Conservation (phyloP, 2,329 filamentous ascomycete species). For the Trichoderma sp. region DNA sequence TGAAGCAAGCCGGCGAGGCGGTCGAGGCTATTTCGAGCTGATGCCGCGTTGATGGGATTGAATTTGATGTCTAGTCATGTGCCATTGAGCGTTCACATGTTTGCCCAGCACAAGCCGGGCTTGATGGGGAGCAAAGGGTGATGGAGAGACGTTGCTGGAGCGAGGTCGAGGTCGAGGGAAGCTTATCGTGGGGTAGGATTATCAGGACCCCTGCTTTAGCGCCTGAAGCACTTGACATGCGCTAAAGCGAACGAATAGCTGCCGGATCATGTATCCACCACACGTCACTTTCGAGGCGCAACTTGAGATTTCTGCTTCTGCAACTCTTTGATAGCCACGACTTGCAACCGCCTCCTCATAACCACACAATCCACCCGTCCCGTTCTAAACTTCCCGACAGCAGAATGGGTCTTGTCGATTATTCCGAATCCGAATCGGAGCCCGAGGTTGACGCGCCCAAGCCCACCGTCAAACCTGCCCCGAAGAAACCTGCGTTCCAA, state of each 20-base stretch:
- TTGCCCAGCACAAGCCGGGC: constrained; percentile 1
- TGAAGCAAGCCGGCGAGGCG: background rate
- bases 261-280: background rate
- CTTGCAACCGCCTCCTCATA: background rate
- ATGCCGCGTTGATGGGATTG: background rate
- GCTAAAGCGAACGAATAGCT: background rate
- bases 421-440: constrained; percentile 81
- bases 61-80: constrained; percentile 19
- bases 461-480: constrained; percentile 32
- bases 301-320: background rate
- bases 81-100: constrained; percentile 19
- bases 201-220: constrained; percentile 10
- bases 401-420: constrained; percentile 75
- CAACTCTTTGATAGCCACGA: background rate
- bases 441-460: constrained; percentile 46
- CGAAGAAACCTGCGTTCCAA: constrained; percentile 63
- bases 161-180: background rate
- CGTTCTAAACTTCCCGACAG: background rate
- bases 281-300: background rate
- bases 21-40: background rate
- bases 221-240: background rate
- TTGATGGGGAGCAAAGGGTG: background rate
- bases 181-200: constrained; percentile 15
- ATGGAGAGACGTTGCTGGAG: background rate
- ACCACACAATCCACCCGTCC: background rate